Evolutionary conservation across 768 basidiomycete genomes (phyloP), one percentile per base, ranked within the genome.

Genomic region (Kwoniella sp.): DNA sequence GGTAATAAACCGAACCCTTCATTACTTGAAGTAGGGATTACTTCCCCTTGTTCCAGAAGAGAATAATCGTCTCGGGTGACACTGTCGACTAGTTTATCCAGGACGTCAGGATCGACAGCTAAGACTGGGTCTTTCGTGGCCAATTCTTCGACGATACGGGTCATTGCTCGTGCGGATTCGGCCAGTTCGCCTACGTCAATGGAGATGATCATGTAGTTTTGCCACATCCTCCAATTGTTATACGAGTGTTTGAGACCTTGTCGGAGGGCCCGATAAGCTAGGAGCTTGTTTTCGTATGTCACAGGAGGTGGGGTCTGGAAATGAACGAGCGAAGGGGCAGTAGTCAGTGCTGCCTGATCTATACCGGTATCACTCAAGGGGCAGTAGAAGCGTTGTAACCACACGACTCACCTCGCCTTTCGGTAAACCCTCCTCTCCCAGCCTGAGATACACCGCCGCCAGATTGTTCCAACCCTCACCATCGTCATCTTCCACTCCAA

Each of bases 391-490:
- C n/a, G n/a, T n/a, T n/a, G n/a, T n/a, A n/a, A n/a, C n/a, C n/a
- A n/a, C n/a, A n/a, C n/a, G n/a, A 64, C 70, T 66, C 63, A 72
- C 71, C 63, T 71, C 64, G 26, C 52, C 56, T 3, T 54, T 54
- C 19, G 72, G 71, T 7, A 61, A 72, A 63, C 71, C 80, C 67
- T 75, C 69, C 55, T 83, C 83, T 12, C 87, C 88, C 79, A 95
- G 84, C 50, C 91, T 88, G 65, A 99, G 85, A 80, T 97, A 96
- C 76, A 93, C 88, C 62, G 89, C 92, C 33, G 95, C 96, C 67
- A 99, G 83, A 78, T 99, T 99, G 71, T 89, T 95, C 96, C 96
- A 98, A 69, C 92, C 95, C 83, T 98, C 95, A 2, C 87, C 92
- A 73, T 99, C 94, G 69, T 98, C 96, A 63, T 94, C 92, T 64